A percentile compares a stretch with the other conserved stretches of the same genome.
Evolutionary conservation across 106 monocot species (phyloP).

Genomic region (Iris macrosiphon): DNA sequence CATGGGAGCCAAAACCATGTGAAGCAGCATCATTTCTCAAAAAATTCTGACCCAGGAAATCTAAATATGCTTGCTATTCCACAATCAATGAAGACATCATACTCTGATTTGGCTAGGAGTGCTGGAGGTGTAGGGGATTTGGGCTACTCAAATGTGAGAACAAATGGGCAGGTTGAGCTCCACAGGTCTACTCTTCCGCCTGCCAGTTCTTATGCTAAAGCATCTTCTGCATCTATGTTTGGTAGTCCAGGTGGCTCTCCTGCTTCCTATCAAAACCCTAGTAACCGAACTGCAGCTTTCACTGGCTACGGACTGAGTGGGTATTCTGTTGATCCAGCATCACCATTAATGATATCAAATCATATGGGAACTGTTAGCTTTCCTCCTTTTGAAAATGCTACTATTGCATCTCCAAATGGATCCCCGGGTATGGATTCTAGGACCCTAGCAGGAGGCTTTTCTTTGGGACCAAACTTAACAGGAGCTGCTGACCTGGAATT

Average conservation of each 20-base stretch:
- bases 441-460: not conserved
- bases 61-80: slow-evolving; percentile 14
- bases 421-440: no score
- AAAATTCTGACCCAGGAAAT: slow-evolving; percentile 18
- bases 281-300: slow-evolving; percentile 13
- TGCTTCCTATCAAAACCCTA: slow-evolving; percentile 16
- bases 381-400: slow-evolving; percentile 21
- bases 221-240: slow-evolving; percentile 11
- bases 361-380: slow-evolving; percentile 3
- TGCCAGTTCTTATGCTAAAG: slow-evolving; percentile 25
- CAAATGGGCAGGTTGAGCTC: slow-evolving; percentile 14
- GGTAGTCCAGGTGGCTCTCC: slow-evolving; percentile 24
- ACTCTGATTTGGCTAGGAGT: slow-evolving; percentile 15
- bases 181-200: slow-evolving; percentile 16
- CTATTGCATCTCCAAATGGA: slow-evolving; percentile 10
- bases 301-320: slow-evolving; percentile 18
- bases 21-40: slow-evolving; percentile 21
- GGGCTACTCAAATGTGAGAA: not conserved
- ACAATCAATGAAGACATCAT: not conserved
- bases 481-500: slow-evolving; percentile 17
- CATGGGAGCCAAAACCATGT: slow-evolving; percentile 29
- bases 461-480: not conserved
- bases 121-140: not conserved
- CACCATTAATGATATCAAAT: not conserved
- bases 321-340: not conserved